phyloP scores from a whole-genome alignment of 139 green algal genomes.

The Penium margaritaceum region DNA sequence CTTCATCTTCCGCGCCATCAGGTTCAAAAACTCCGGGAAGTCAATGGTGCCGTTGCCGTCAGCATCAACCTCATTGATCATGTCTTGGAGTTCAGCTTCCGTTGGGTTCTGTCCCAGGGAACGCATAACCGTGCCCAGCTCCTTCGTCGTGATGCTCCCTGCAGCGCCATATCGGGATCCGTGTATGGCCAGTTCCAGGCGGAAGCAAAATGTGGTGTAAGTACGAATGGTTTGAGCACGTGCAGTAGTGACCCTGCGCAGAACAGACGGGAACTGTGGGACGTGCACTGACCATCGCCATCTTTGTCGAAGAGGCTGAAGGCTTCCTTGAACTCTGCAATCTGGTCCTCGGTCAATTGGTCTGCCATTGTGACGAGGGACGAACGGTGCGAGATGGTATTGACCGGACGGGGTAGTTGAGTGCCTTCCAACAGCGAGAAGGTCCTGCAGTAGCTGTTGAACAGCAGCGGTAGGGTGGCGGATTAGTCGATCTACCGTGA shows the following conservation, averaged over 20 bases:
- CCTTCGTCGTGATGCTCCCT: conserved; percentile 67
- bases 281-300: conserved; percentile 61
- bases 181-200: no score
- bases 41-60: conserved; percentile 99
- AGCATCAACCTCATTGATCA: conserved; percentile 98
- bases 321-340: conserved; percentile 85
- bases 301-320: conserved; percentile 90
- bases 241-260: no score
- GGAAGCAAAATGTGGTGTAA: no score
- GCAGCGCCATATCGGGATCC: no score
- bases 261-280: background rate
- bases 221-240: no score
- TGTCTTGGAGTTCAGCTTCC: conserved; percentile 97
- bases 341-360: conserved; percentile 65
- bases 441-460: no score
- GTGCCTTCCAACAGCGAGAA: no score
- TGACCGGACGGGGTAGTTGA: no score
- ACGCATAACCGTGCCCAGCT: conserved; percentile 97
- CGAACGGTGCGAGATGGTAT: no score
- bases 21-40: conserved; percentile 96
- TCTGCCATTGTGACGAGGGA: conserved; percentile 41
- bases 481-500: no score
- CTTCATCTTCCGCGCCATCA: conserved; percentile 99
- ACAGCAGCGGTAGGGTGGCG: no score
- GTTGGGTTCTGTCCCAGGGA: conserved; percentile 98